Evolutionary conservation across 345 rosid species (phyloP).

Genomic region (Hirschfeldia incana): DNA sequence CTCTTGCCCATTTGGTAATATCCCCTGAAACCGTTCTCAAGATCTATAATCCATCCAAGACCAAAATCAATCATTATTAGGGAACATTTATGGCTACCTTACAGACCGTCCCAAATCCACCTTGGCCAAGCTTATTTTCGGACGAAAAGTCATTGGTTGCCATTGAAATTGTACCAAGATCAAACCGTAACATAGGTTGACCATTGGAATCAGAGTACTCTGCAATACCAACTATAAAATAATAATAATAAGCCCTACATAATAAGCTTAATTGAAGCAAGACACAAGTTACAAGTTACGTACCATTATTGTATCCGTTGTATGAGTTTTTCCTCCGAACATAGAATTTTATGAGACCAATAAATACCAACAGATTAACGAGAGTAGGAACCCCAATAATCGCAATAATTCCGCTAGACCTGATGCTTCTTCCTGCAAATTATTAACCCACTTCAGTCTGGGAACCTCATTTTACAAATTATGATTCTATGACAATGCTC

Average conservation of each 20-base stretch:
- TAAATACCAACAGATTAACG: background rate
- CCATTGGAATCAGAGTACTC: background rate
- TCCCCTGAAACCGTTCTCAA: background rate
- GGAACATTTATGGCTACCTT: background rate
- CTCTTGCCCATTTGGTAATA: background rate
- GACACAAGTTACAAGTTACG: background rate
- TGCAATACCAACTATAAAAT: background rate
- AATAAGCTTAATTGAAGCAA: background rate
- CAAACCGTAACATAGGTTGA: background rate
- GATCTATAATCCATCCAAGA: background rate
- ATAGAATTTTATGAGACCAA: background rate
- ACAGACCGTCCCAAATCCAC: background rate
- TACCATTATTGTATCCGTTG: background rate
- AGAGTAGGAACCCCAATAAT: background rate
- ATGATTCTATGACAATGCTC: background rate
- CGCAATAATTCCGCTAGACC: background rate
- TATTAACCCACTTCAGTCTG: background rate
- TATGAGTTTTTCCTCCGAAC: background rate
- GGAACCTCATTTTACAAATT: background rate
- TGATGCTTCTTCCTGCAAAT: background rate
- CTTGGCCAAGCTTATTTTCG: background rate
- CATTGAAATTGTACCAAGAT: background rate
- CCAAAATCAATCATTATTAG: background rate
- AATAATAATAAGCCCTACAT: background rate
- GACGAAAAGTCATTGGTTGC: background rate